Evolutionary conservation across 345 rosid genomes (phyloP).

Genomic region (Heritiera littoralis): DNA sequence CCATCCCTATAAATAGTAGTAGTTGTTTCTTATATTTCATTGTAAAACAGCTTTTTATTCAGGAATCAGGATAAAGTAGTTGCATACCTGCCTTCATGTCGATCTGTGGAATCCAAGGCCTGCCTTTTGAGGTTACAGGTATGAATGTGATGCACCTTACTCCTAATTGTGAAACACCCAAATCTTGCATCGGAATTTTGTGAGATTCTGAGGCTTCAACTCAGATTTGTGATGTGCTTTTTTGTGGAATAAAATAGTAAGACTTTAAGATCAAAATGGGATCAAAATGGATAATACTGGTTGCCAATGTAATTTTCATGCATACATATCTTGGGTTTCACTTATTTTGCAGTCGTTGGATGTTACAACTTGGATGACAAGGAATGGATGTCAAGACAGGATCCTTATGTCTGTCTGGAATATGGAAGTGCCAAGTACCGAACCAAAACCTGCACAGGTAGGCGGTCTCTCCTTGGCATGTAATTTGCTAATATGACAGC

Average conservation of each 20-base stretch:
- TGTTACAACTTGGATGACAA: constrained; percentile 51
- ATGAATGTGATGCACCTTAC: neutral
- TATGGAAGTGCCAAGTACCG: constrained; percentile 43
- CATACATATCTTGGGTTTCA: neutral
- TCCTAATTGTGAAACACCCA: neutral
- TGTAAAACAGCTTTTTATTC: neutral
- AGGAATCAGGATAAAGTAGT: neutral
- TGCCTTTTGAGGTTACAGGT: constrained; percentile 60
- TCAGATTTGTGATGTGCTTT: too few species aligned
- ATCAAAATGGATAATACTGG: too few species aligned
- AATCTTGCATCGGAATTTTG: too few species aligned
- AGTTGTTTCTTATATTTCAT: neutral
- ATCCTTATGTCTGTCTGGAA: constrained; percentile 50
- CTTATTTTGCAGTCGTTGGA: constrained; percentile 38
- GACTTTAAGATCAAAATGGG: too few species aligned
- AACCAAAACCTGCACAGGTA: constrained; percentile 60
- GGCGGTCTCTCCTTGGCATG: neutral
- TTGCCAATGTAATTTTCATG: neutral
- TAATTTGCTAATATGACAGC: neutral
- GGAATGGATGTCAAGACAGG: constrained; percentile 61
- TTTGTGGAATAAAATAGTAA: too few species aligned
- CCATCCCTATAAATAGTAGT: constrained; percentile 12
- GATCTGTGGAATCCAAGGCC: constrained; percentile 51
- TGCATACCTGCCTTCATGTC: constrained; percentile 26
- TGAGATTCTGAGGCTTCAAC: too few species aligned